A percentile compares a stretch with the other conserved stretches of the same genome.
phyloP scores from a whole-genome alignment of 1,284 basidiomycete genomes.

The Ganoderma lingzhi region DNA sequence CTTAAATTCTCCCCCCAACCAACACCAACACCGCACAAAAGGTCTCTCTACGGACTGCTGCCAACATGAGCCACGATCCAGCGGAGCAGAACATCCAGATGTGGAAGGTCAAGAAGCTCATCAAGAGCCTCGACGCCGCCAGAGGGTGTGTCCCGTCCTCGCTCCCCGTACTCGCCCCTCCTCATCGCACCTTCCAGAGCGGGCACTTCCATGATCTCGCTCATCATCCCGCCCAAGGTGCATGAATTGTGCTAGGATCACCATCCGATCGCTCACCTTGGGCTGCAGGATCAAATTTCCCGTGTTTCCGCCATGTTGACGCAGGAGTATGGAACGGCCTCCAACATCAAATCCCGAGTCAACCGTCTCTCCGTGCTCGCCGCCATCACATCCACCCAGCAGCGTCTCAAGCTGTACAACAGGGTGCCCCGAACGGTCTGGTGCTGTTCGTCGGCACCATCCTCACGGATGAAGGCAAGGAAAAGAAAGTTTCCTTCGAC shows the following conservation, averaged over 20 bases:
- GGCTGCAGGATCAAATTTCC: slow-evolving; percentile 92
- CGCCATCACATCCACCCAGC: slow-evolving; percentile 99
- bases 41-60: slow-evolving; percentile 12
- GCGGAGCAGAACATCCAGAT: slow-evolving; percentile 92
- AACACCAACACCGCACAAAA: slow-evolving; percentile 17
- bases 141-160: slow-evolving; percentile 71
- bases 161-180: neutral
- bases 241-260: slow-evolving; percentile 35
- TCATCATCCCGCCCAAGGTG: slow-evolving; percentile 96
- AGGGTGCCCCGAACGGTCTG: slow-evolving; percentile 97
- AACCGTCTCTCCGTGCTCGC: slow-evolving; percentile 97
- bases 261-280: slow-evolving; percentile 26
- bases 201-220: slow-evolving; percentile 99
- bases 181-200: slow-evolving; percentile 60
- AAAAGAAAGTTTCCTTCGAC: slow-evolving; percentile 98
- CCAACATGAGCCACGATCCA: slow-evolving; percentile 78
- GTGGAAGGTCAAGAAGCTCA: slow-evolving; percentile 99
- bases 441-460: slow-evolving; percentile 98
- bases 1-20: neutral
- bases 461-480: slow-evolving; percentile 98
- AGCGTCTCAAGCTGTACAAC: slow-evolving; percentile 96
- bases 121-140: slow-evolving; percentile 92
- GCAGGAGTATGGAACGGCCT: slow-evolving; percentile 97
- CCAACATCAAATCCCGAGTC: slow-evolving; percentile 99
- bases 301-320: slow-evolving; percentile 96